Conservation (phyloP, 306 rosid genomes). For the Carpinus viminea region DNA sequence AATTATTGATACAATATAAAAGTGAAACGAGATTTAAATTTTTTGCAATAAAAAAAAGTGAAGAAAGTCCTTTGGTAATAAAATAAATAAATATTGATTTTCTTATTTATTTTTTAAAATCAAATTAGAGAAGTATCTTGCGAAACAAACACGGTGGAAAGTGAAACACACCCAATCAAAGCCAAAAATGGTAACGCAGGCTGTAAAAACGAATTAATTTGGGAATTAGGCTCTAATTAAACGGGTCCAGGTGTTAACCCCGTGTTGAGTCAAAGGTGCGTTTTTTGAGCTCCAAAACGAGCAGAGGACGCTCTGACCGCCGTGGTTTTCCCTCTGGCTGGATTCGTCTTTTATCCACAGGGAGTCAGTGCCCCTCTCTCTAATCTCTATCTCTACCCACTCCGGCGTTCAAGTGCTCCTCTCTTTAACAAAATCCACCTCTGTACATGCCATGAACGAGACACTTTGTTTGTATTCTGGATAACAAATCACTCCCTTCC, state of each 20-base stretch:
- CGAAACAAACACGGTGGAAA: no score
- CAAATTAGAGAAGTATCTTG: no score
- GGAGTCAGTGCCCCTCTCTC: neutral
- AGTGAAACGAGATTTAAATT: no score
- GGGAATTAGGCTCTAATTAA: neutral
- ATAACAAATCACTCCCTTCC: neutral
- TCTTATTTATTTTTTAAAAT: no score
- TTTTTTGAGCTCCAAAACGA: neutral
- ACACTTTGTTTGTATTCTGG: neutral
- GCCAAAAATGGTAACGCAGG: neutral
- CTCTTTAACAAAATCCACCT: neutral
- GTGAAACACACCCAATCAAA: neutral
- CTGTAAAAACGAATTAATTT: neutral
- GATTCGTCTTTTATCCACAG: neutral
- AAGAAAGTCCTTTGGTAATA: no score
- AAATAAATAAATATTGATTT: no score
- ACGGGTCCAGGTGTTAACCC: neutral
- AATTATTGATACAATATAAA: no score
- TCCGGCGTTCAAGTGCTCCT: neutral
- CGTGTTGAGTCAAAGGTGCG: neutral
- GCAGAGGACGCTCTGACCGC: neutral
- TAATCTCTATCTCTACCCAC: neutral
- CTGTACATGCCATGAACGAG: conserved; percentile 5
- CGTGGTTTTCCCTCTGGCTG: neutral
- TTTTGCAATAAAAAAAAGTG: no score